These are phyloP conservation scores for Tetraselmis striata DNA, from an alignment of 139 green algal species.

Conservation along the genomic window DNA sequence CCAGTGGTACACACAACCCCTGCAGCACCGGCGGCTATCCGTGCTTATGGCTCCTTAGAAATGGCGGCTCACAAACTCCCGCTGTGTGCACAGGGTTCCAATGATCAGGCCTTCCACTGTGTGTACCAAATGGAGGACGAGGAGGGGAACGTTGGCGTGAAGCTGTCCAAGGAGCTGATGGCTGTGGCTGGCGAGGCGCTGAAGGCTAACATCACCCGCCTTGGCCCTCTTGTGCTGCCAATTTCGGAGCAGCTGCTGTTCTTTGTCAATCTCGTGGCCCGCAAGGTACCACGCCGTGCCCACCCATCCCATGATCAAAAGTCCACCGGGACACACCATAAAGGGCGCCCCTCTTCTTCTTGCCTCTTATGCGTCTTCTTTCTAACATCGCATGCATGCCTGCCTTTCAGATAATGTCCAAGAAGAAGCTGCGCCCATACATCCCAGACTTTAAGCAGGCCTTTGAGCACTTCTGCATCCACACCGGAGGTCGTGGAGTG, in stretches of 20 bases:
- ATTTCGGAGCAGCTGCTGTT: constrained; percentile 91
- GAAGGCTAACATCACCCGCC: constrained; percentile 94
- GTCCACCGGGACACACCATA: too few relatives aligned
- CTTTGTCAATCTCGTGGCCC: constrained; percentile 76
- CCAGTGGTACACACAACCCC: too few relatives aligned
- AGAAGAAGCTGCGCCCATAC: constrained; percentile 64
- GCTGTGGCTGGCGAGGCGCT: constrained; percentile 76
- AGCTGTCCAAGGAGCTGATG: constrained; percentile 88
- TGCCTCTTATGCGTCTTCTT: too few relatives aligned
- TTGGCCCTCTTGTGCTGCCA: constrained; percentile 90
- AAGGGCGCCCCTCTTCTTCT: too few relatives aligned
- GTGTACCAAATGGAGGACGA: constrained; percentile 70
- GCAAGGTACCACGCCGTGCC: constrained; percentile 57
- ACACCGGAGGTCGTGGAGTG: constrained; percentile 88
- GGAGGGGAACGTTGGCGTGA: constrained; percentile 55
- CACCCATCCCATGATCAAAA: too few relatives aligned
- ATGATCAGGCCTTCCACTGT: constrained; percentile 39
- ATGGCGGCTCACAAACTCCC: too few relatives aligned
- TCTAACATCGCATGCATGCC: too few relatives aligned
- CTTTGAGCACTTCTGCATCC: constrained; percentile 98
- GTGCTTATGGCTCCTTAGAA: too few relatives aligned
- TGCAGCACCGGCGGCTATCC: too few relatives aligned
- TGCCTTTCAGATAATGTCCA: too few relatives aligned
- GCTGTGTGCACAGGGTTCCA: too few relatives aligned
- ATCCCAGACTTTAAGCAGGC: constrained; percentile 97